Conservation (phyloP, 2,329 filamentous ascomycete genomes). For the Remersonia thermophila region DNA sequence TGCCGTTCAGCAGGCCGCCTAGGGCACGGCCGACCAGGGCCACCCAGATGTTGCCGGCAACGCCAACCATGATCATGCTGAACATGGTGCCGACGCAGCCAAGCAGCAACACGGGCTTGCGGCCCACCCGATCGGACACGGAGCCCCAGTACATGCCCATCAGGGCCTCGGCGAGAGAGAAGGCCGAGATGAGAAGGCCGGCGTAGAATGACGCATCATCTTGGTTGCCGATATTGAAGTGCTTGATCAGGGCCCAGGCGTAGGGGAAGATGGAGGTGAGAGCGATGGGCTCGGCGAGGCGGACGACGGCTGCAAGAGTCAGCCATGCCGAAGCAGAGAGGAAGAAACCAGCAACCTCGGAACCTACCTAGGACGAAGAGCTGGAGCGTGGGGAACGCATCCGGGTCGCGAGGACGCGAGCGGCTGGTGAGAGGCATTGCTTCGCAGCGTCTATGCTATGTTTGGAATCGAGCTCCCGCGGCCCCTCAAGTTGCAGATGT, state of each 20-base stretch:
- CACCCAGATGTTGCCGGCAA: constrained; percentile 73
- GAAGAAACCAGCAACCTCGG: constrained; percentile 24
- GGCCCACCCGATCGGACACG: constrained; percentile 67
- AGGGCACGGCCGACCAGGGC: constrained; percentile 64
- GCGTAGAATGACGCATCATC: constrained; percentile 78
- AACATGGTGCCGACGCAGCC: constrained; percentile 74
- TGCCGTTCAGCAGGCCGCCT: constrained; percentile 78
- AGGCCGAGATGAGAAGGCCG: constrained; percentile 76
- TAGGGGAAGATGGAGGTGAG: constrained; percentile 91
- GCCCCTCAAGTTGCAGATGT: neutral
- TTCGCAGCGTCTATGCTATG: constrained; percentile 18
- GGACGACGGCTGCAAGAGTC: constrained; percentile 60
- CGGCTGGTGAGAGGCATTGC: constrained; percentile 37
- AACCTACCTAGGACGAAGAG: constrained; percentile 79
- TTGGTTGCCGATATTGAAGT: constrained; percentile 58
- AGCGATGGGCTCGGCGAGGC: constrained; percentile 83
- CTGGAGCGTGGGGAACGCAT: constrained; percentile 71
- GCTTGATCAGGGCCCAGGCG: constrained; percentile 70
- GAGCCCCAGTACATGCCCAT: constrained; percentile 85
- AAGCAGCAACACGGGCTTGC: constrained; percentile 73
- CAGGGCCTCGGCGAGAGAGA: constrained; percentile 67
- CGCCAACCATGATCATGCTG: constrained; percentile 71
- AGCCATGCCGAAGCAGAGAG: neutral
- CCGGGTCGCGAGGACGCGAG: constrained; percentile 45
- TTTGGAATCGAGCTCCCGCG: constrained; percentile 6